Percentiles rank a stretch among this genome's conserved stretches.
Evolutionary conservation across 1,139 yeast genomes (phyloP).

Genomic region (Magnusiomyces ingens): DNA sequence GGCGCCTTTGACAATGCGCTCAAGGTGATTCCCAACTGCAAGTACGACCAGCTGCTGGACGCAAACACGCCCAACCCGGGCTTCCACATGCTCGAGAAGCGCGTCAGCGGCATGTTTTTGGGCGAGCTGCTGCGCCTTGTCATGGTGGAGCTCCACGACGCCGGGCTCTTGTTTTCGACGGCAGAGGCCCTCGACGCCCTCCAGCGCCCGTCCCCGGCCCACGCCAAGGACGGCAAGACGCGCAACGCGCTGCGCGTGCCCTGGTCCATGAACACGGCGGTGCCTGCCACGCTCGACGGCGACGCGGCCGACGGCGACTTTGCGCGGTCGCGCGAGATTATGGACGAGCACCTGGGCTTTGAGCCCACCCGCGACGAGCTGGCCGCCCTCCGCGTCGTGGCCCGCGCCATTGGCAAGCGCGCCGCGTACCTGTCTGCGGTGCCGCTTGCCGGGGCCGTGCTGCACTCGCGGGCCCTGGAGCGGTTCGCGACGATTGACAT

Average conservation of each 20-base stretch:
- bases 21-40: constrained; percentile 62
- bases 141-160: constrained; percentile 56
- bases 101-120: constrained; percentile 89
- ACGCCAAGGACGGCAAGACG: background rate
- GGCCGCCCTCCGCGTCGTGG: constrained; percentile 57
- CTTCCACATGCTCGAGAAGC: constrained; percentile 84
- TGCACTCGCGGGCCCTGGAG: constrained; percentile 50
- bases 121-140: constrained; percentile 81
- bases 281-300: constrained; percentile 72
- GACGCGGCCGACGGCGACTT: constrained; percentile 63
- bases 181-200: background rate
- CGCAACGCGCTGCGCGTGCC: constrained; percentile 54
- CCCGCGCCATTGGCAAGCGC: constrained; percentile 73
- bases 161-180: constrained; percentile 45
- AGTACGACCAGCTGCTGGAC: constrained; percentile 67
- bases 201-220: background rate
- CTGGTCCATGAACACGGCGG: constrained; percentile 76
- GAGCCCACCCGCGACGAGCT: constrained; percentile 62
- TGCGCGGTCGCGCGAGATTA: constrained; percentile 41
- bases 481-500: constrained; percentile 62
- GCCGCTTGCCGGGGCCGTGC: constrained; percentile 74
- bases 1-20: constrained; percentile 88
- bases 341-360: constrained; percentile 4
- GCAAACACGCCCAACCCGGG: constrained; percentile 72
- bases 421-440: constrained; percentile 84